These are phyloP conservation scores for Encephalitozoon cuniculi DNA, from an alignment of 371 early-diverging fungal species.

Conservation along the genomic window DNA sequence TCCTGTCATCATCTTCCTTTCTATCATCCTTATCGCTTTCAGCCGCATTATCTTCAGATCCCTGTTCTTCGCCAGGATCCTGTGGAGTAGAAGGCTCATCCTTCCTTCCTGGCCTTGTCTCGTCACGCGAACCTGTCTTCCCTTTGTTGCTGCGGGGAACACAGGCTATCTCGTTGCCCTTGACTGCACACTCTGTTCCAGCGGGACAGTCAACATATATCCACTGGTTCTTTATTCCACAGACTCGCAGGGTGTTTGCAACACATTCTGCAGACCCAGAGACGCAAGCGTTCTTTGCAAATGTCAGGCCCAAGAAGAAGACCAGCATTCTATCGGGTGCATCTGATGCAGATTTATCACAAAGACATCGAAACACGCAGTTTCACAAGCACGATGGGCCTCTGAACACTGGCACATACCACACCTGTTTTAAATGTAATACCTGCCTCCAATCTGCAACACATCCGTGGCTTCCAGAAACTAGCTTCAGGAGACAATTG, in stretches of 20 bases:
- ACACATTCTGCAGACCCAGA: slow-evolving; percentile 50
- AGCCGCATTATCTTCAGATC: not conserved
- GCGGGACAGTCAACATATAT: slow-evolving; percentile 46
- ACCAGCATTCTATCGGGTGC: not conserved
- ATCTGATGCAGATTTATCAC: not conserved
- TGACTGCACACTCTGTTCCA: slow-evolving; percentile 35
- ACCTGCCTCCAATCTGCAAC: not conserved
- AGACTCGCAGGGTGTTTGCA: slow-evolving; percentile 43
- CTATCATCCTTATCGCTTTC: not conserved
- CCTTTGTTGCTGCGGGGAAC: not conserved
- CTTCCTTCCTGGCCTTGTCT: not conserved
- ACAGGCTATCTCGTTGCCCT: slow-evolving; percentile 30
- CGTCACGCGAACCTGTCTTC: not conserved
- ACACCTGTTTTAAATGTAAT: not conserved
- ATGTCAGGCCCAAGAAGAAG: not conserved
- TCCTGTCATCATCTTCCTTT: not conserved
- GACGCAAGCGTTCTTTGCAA: slow-evolving; percentile 39
- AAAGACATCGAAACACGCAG: not conserved
- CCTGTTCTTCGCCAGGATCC: not conserved
- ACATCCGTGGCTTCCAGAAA: not conserved
- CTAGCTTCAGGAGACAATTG: not conserved
- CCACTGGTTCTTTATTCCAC: slow-evolving; percentile 50
- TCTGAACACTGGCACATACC: not conserved
- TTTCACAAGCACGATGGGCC: not conserved
- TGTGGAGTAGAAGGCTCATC: not conserved